Percentiles rank a stretch among this genome's conserved stretches.
Conservation (phyloP, 768 basidiomycete species). For the Termitomyces titanicus region DNA sequence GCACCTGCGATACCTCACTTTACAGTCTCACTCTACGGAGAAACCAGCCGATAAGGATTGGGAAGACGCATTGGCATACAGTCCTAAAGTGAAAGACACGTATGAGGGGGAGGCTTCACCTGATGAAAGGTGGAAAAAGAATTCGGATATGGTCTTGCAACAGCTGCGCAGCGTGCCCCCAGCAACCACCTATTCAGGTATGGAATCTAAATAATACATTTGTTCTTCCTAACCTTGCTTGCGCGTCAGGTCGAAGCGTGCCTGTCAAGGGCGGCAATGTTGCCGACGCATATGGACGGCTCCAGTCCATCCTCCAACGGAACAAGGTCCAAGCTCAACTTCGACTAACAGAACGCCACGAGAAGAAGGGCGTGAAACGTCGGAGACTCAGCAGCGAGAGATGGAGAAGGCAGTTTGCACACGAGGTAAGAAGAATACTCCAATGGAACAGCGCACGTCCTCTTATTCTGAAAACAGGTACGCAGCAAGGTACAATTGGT, state of each 20-base stretch:
- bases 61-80: neutral
- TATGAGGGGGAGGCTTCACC: neutral
- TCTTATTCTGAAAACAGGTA: constrained; percentile 46
- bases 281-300: constrained; percentile 40
- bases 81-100: neutral
- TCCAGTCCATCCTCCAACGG: constrained; percentile 46
- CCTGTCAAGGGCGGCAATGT: constrained; percentile 40
- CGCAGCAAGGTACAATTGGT: constrained; percentile 81
- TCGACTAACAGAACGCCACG: constrained; percentile 56
- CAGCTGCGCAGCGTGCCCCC: constrained; percentile 25
- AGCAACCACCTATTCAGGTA: constrained; percentile 53
- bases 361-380: constrained; percentile 80
- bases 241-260: constrained; percentile 57
- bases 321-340: constrained; percentile 57
- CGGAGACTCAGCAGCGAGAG: constrained; percentile 70
- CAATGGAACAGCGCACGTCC: constrained; percentile 6
- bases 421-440: constrained; percentile 51
- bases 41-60: neutral
- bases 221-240: neutral
- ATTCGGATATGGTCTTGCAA: constrained; percentile 23
- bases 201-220: neutral
- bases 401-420: constrained; percentile 76
- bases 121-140: constrained; percentile 38
- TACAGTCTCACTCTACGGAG: neutral
- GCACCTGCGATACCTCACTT: constrained; percentile 2